A percentile compares a stretch with the other conserved stretches of the same genome.
phyloP scores from a whole-genome alignment of 345 rosid species.

The Corymbia maculata region DNA sequence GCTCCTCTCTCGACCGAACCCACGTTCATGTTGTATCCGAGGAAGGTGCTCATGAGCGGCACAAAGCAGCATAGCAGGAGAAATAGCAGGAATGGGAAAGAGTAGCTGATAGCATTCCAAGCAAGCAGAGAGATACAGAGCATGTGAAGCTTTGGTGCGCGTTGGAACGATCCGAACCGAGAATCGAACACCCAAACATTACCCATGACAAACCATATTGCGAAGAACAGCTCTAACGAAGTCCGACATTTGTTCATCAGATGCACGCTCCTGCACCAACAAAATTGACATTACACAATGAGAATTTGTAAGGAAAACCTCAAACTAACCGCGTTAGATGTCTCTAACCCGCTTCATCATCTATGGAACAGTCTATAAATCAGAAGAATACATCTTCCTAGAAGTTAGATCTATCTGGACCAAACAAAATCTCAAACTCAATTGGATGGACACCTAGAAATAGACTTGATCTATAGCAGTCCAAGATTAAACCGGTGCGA shows the following conservation, averaged over 20 bases:
- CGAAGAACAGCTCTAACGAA: conserved; percentile 90
- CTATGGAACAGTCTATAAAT: not conserved
- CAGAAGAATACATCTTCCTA: not conserved
- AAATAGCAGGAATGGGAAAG: conserved; percentile 85
- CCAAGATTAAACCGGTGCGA: not conserved
- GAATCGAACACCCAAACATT: conserved; percentile 98
- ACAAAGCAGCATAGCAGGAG: conserved; percentile 82
- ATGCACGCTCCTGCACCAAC: conserved; percentile 43
- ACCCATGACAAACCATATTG: conserved; percentile 99
- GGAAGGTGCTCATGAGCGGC: conserved; percentile 64
- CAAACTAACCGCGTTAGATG: not conserved
- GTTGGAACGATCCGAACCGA: conserved; percentile 65
- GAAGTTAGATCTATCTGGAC: not conserved
- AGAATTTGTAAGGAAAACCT: not conserved
- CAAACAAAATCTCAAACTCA: not conserved
- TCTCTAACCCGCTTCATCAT: not conserved
- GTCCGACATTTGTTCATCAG: conserved; percentile 92
- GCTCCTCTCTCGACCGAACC: conserved; percentile 77
- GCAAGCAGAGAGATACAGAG: conserved; percentile 87
- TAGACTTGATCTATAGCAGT: not conserved
- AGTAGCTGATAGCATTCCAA: conserved; percentile 89
- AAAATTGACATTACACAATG: not conserved
- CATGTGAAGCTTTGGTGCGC: conserved; percentile 78
- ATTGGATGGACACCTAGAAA: not conserved
- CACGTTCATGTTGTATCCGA: conserved; percentile 93